Evolutionary conservation across 176 grass and related monocot genomes (phyloP).

Genomic region (Tuctoria greenei): DNA sequence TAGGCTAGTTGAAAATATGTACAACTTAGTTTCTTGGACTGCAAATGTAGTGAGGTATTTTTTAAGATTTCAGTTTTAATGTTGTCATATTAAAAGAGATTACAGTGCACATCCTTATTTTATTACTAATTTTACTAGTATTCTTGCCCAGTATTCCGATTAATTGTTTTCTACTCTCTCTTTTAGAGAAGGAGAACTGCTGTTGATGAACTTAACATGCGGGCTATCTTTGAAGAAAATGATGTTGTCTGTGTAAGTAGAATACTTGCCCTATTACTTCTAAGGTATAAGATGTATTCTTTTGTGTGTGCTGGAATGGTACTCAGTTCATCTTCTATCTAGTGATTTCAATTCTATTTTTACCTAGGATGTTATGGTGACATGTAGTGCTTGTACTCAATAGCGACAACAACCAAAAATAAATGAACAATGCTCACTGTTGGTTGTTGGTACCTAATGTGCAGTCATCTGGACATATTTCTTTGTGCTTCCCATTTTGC

Average conservation of each 20-base stretch:
- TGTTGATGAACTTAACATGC: constrained; percentile 97
- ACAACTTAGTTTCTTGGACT: neutral
- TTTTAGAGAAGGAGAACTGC: constrained; percentile 91
- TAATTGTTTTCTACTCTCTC: neutral
- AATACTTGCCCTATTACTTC: constrained; percentile 16
- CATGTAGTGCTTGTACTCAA: neutral
- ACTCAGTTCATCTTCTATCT: neutral
- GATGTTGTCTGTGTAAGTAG: constrained; percentile 96
- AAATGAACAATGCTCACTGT: neutral
- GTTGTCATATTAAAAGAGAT: constrained; percentile 11
- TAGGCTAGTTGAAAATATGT: neutral
- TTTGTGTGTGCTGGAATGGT: neutral
- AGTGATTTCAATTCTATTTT: neutral
- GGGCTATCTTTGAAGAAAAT: constrained; percentile 90
- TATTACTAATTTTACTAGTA: neutral
- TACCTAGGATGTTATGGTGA: neutral
- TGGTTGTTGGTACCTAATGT: neutral
- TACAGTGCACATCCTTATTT: neutral
- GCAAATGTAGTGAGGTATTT: neutral
- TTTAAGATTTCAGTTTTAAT: constrained; percentile 6
- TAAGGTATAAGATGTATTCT: constrained; percentile 2
- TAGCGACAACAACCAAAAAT: neutral
- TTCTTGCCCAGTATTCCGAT: constrained; percentile 13
- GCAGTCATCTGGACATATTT: neutral
- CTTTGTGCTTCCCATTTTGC: neutral